Conservation (phyloP, 2,329 filamentous ascomycete genomes). For the Emergomyces pasteurianus region DNA sequence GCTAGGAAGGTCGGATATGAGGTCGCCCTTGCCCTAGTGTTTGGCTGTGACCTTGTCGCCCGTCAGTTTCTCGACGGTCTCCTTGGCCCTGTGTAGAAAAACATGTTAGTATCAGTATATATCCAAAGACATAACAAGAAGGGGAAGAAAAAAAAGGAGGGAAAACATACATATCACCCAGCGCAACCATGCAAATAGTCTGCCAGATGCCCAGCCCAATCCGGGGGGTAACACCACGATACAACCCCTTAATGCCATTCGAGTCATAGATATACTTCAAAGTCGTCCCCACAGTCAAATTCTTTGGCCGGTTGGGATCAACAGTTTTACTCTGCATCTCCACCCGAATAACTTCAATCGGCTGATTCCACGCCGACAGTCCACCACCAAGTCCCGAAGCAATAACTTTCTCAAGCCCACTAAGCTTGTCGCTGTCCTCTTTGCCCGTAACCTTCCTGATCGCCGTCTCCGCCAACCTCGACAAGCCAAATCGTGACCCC, state of each 20-base stretch:
- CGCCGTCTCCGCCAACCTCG: conserved; percentile 76
- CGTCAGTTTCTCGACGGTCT: conserved; percentile 52
- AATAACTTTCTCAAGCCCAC: conserved; percentile 72
- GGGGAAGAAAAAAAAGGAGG: background rate
- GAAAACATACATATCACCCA: conserved; percentile 81
- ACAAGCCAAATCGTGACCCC: conserved; percentile 91
- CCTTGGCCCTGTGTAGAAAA: conserved; percentile 44
- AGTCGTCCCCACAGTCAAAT: conserved; percentile 86
- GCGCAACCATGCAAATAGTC: conserved; percentile 98
- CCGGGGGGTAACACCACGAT: conserved; percentile 87
- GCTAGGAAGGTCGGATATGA: too few species aligned
- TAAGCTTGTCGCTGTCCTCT: conserved; percentile 65
- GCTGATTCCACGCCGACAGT: conserved; percentile 96
- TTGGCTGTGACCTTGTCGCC: conserved; percentile 53
- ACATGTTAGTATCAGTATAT: conserved; percentile 18
- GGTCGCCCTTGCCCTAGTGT: conserved; percentile 40
- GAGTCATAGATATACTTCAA: conserved; percentile 75
- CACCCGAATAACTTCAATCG: conserved; percentile 97
- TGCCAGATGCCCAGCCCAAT: conserved; percentile 97
- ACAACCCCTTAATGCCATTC: conserved; percentile 84
- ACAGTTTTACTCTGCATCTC: conserved; percentile 99
- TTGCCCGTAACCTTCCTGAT: conserved; percentile 73
- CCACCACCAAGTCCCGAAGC: conserved; percentile 84
- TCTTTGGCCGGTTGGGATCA: conserved; percentile 96
- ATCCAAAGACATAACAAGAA: background rate